phyloP scores from a whole-genome alignment of 257 asterid genomes.

The Thymus quinquecostatus region DNA sequence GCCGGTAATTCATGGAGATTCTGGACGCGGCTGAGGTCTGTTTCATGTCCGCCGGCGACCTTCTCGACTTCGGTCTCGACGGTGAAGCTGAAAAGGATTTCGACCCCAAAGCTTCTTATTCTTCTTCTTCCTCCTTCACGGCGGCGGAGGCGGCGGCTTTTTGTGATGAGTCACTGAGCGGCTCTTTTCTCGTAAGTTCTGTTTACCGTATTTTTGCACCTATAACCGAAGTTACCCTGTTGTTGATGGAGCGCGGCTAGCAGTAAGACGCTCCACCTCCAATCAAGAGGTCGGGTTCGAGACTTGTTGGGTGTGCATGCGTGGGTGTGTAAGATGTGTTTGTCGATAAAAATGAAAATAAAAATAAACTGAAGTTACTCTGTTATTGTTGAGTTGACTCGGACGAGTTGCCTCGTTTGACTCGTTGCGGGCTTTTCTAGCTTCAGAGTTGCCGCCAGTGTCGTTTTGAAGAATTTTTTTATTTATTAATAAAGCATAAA shows the following conservation, averaged over 20 bases:
- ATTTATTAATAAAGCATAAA: too few species aligned
- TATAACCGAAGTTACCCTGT: background rate
- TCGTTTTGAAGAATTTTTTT: background rate
- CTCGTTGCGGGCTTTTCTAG: background rate
- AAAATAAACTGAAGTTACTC: background rate
- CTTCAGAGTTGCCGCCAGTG: constrained; percentile 22
- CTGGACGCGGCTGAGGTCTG: constrained; percentile 42
- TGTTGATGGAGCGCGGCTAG: too few species aligned
- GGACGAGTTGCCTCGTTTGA: constrained; percentile 28
- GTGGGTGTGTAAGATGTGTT: too few species aligned
- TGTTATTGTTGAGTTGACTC: constrained; percentile 42
- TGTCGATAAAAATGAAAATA: too few species aligned
- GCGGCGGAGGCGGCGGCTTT: constrained; percentile 29
- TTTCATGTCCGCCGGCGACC: constrained; percentile 58
- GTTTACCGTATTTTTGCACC: background rate
- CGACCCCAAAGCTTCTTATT: constrained; percentile 21
- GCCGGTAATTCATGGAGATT: constrained; percentile 46
- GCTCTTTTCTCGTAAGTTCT: constrained; percentile 45
- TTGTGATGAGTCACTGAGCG: constrained; percentile 21
- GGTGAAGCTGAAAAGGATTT: constrained; percentile 43
- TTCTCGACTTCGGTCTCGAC: constrained; percentile 66
- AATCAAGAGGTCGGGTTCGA: too few species aligned
- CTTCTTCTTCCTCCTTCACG: constrained; percentile 33
- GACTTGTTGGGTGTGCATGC: too few species aligned
- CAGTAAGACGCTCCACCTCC: too few species aligned